Evolutionary conservation across 441 rosid species (phyloP).

Genomic region (Populus hybrid): DNA sequence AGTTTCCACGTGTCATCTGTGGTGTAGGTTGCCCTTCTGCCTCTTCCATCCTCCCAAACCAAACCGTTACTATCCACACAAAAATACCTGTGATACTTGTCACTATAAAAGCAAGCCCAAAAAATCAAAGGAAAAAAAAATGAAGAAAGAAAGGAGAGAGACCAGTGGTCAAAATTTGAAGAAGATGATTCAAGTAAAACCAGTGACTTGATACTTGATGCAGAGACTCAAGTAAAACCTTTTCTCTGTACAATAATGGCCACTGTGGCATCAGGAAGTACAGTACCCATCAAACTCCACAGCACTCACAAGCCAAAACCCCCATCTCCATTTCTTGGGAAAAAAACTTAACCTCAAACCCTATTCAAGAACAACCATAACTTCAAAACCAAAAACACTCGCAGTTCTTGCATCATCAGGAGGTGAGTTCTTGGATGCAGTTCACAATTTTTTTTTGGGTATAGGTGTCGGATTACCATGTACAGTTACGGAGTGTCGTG

Average conservation of each 20-base stretch:
- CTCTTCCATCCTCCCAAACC: neutral
- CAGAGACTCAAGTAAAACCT: constrained; percentile 1
- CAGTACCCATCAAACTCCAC: constrained; percentile 40
- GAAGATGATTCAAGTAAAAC: constrained; percentile 7
- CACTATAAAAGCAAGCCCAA: constrained; percentile 1
- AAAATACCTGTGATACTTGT: constrained; percentile 48
- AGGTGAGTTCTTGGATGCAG: constrained; percentile 51
- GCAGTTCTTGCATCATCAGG: constrained; percentile 39
- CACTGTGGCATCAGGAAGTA: constrained; percentile 46
- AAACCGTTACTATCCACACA: constrained; percentile 27
- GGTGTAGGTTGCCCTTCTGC: constrained; percentile 26
- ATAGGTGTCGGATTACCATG: constrained; percentile 95
- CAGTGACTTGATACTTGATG: constrained; percentile 6
- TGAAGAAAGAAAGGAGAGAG: neutral
- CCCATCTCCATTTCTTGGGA: constrained; percentile 59
- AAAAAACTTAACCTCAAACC: constrained; percentile 38
- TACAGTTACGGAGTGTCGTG: constrained; percentile 97
- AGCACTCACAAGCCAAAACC: constrained; percentile 19
- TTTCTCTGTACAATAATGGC: constrained; percentile 43
- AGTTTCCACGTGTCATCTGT: constrained; percentile 17
- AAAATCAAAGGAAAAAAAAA: neutral
- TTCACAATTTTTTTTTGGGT: constrained; percentile 69
- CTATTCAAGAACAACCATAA: constrained; percentile 21
- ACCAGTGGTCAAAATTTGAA: constrained; percentile 33
- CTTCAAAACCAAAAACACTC: constrained; percentile 29